phyloP scores from a whole-genome alignment of 2,329 filamentous ascomycete species.

The Alternaria metachromatica region DNA sequence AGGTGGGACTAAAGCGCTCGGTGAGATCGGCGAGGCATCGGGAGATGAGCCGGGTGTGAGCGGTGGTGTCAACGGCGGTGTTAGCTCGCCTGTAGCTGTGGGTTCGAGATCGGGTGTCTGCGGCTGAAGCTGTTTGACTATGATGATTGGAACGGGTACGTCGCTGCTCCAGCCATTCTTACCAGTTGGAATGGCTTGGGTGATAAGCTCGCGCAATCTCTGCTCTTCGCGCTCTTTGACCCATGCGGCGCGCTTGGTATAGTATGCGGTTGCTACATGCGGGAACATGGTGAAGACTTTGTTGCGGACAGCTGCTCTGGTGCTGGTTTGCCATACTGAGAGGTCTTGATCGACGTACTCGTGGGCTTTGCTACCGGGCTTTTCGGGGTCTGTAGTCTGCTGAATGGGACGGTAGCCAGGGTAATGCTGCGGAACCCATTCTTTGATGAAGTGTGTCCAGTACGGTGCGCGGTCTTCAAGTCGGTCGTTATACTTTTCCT shows the following conservation, averaged over 20 bases:
- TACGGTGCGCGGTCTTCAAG: constrained; percentile 22
- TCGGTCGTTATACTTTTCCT: constrained; percentile 23
- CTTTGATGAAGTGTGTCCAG: constrained; percentile 30
- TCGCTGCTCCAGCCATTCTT: constrained; percentile 20
- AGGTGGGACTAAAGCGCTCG: constrained; percentile 7
- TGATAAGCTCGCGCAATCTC: constrained; percentile 22
- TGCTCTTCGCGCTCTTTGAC: constrained; percentile 28
- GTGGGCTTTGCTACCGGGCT: too few relatives aligned
- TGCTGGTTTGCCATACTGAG: constrained; percentile 26
- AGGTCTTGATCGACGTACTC: constrained; percentile 1
- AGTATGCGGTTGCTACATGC: constrained; percentile 19
- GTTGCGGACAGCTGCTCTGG: constrained; percentile 19
- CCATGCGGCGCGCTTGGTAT: constrained; percentile 23
- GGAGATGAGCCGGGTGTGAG: not conserved
- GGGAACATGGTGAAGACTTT: constrained; percentile 35
- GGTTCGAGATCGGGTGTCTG: not conserved
- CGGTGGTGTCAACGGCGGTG: not conserved
- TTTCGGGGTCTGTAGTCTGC: accelerated
- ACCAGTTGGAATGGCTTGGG: constrained; percentile 22
- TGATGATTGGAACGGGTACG: constrained; percentile 12
- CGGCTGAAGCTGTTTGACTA: not conserved
- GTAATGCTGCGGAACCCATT: constrained; percentile 31
- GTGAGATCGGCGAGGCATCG: constrained; percentile 16
- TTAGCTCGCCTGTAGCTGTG: not conserved
- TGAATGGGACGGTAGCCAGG: constrained; percentile 10